Evolutionary conservation across 2,329 filamentous ascomycete genomes (phyloP), one percentile per base, ranked within the genome.

Genomic region (Coniochaeta pulveracea): DNA sequence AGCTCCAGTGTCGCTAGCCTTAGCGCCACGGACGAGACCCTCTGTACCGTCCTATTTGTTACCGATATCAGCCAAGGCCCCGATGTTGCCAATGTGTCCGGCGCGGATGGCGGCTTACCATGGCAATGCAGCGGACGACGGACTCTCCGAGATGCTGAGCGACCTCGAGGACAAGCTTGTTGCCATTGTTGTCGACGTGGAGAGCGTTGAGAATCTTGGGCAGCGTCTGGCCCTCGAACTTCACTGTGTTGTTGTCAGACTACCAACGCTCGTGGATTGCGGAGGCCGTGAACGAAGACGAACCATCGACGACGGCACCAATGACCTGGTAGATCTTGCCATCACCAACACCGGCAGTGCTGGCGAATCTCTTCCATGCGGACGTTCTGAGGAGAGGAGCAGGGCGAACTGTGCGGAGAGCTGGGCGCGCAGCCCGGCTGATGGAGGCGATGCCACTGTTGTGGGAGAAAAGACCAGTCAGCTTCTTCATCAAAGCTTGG

Each of bases 121-220:
- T 98, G 69, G 91, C 91, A 93, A 98, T 98, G 67, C 85, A 93
- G 66, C 91, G 81, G 64, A 98, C 91, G 60, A 95, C 85, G 74
- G 85, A 94, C 75, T 98, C 85, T 72, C 91, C 91, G 66, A 98
- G 71, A 79, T 96, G 91, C 95, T 98, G 91, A 86, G 91, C 72
- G 61, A 96, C 91, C 75, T 98, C 91, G 47, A 98, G 79, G 47
- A 93, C 76, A 47, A 98, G 81, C 76, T 91, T 95, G 61, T 93
- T 72, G 61, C 83, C 85, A 64, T 82, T 80, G 72, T 96, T 96
- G 50, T 77, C 66, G 54, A 85, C 93, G 66, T 81, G 78, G 56
- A 98, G 74, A 60, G 91, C 91, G 70, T 98, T 96, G 61, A 96
- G 80, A 78, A 98, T 98, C 50, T 88, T 66, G 53, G 91, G 91